A percentile compares a stretch with the other conserved stretches of the same genome.
phyloP scores from a whole-genome alignment of 176 grass and related monocot genomes.

The Chloris gayana region DNA sequence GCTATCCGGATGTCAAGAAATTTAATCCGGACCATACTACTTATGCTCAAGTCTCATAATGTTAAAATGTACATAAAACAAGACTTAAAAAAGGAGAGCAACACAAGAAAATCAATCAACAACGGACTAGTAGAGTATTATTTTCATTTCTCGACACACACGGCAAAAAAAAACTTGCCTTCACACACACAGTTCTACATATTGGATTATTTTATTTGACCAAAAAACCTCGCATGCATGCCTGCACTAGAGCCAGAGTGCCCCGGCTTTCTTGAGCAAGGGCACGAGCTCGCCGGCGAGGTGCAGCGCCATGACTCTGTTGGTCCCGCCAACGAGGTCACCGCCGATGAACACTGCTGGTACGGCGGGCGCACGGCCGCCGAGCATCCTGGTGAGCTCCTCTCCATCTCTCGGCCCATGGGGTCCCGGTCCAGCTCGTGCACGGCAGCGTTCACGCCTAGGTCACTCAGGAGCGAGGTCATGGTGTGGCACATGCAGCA shows the following conservation, averaged over 20 bases:
- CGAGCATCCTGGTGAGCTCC: not conserved
- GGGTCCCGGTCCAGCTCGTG: not conserved
- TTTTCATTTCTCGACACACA: not conserved
- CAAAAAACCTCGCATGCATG: not conserved
- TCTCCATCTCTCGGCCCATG: not conserved
- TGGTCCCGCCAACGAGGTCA: conserved; percentile 36
- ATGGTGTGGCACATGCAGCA: not conserved
- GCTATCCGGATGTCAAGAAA: too few species aligned
- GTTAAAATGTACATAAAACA: too few species aligned
- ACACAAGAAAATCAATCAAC: too few species aligned
- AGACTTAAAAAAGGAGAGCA: too few species aligned
- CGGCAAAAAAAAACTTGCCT: conserved; percentile 26
- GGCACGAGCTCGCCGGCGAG: conserved; percentile 47
- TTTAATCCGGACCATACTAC: too few species aligned
- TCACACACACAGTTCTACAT: not conserved
- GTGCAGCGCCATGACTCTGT: conserved; percentile 47
- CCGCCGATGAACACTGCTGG: conserved; percentile 53
- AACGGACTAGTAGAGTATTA: too few species aligned
- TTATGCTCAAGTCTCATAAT: too few species aligned
- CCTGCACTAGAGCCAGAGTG: conserved; percentile 41
- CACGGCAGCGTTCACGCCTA: not conserved
- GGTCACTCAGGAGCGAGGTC: not conserved
- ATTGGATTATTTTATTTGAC: not conserved
- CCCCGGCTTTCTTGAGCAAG: conserved; percentile 50
- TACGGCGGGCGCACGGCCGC: not conserved